phyloP scores from a whole-genome alignment of 257 asterid species.

The Thymus quinquecostatus region DNA sequence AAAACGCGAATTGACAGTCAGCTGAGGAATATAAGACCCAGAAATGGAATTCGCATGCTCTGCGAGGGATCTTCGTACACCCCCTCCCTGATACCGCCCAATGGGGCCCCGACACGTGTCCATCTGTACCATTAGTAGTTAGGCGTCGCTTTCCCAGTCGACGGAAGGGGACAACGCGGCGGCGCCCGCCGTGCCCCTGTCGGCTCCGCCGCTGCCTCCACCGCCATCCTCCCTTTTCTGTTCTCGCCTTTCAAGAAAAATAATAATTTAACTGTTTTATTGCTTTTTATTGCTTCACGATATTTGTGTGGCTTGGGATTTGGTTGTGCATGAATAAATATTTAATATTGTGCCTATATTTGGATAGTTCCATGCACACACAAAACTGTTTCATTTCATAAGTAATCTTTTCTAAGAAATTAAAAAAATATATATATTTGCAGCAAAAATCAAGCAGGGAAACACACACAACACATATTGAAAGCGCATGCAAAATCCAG shows the following conservation, averaged over 20 bases:
- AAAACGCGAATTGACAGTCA: slow-evolving; percentile 25
- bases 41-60: slow-evolving; percentile 68
- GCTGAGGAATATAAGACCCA: slow-evolving; percentile 31
- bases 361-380: too few species aligned
- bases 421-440: too few species aligned
- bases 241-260: too few species aligned
- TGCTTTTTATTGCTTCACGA: too few species aligned
- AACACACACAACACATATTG: neutral
- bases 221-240: neutral
- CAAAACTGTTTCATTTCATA: too few species aligned
- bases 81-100: slow-evolving; percentile 13
- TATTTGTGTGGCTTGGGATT: too few species aligned
- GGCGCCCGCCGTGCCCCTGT: slow-evolving; percentile 56
- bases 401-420: too few species aligned
- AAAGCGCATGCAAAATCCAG: neutral
- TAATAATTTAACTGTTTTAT: too few species aligned
- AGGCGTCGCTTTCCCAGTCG: slow-evolving; percentile 53
- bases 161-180: slow-evolving; percentile 55
- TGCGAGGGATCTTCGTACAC: slow-evolving; percentile 36
- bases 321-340: too few species aligned
- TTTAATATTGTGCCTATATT: too few species aligned
- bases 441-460: neutral
- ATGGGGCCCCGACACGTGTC: slow-evolving; percentile 31
- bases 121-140: slow-evolving; percentile 32
- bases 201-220: slow-evolving; percentile 37